phyloP scores from a whole-genome alignment of 2,329 filamentous ascomycete species.

The Venturia asperata region DNA sequence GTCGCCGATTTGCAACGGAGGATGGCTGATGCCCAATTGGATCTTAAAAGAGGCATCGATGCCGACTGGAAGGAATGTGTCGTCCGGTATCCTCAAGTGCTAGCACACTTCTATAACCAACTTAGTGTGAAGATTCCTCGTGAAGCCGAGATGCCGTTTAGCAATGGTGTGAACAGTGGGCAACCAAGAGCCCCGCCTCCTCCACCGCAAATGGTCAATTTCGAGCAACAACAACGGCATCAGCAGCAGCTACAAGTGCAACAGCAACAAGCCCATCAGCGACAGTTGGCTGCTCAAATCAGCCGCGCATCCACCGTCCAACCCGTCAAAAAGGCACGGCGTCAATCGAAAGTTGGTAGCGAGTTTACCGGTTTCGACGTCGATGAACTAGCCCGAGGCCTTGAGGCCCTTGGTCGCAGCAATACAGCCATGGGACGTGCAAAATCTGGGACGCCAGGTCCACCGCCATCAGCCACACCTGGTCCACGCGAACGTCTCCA shows the following conservation, averaged over 20 bases:
- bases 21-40: conserved; percentile 16
- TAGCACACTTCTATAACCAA: conserved; percentile 20
- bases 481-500: conserved; percentile 8
- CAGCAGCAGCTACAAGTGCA: conserved; percentile 3
- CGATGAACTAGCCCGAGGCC: conserved; percentile 10
- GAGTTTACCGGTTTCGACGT: conserved; percentile 12
- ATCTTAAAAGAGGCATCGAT: conserved; percentile 18
- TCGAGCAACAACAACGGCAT: conserved; percentile 3
- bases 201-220: conserved; percentile 8
- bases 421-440: conserved; percentile 8
- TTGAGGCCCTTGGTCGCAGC: conserved; percentile 8
- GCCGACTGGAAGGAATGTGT: conserved; percentile 21
- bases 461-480: neutral
- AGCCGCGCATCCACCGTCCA: conserved; percentile 5
- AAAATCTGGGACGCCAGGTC: conserved; percentile 14
- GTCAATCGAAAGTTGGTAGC: conserved; percentile 9
- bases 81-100: conserved; percentile 20
- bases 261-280: conserved; percentile 9
- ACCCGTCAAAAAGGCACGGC: conserved; percentile 7
- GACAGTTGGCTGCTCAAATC: neutral
- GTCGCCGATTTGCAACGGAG: conserved; percentile 18
- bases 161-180: neutral
- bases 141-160: conserved; percentile 28
- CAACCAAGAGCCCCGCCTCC: conserved; percentile 14
- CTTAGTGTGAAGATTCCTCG: conserved; percentile 17